Conservation (phyloP, 1,284 basidiomycete genomes). For the Leucoagaricus sp. region DNA sequence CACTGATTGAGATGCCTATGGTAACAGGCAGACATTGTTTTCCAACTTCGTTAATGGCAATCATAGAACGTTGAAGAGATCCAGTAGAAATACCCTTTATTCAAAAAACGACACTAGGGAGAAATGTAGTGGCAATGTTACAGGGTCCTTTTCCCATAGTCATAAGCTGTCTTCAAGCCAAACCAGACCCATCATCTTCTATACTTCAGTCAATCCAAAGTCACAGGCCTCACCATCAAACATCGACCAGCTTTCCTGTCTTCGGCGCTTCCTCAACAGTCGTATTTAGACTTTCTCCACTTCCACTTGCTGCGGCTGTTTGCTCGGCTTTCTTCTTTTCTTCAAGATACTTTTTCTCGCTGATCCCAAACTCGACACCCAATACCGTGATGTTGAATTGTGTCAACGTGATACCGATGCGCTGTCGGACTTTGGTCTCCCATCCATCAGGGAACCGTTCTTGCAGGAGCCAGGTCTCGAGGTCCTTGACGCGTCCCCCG, state of each 20-base stretch:
- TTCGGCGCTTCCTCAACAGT: background rate
- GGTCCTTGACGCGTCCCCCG: constrained; percentile 59
- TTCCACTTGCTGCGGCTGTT: background rate
- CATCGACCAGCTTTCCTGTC: background rate
- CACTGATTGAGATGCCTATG: too few species aligned
- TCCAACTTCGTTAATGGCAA: too few species aligned
- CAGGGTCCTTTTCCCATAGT: too few species aligned
- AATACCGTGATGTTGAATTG: constrained; percentile 58
- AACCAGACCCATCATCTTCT: too few species aligned
- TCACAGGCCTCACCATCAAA: background rate
- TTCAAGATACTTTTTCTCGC: constrained; percentile 32
- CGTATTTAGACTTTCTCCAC: background rate
- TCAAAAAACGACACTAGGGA: too few species aligned
- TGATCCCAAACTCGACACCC: constrained; percentile 45
- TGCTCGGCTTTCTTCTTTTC: constrained; percentile 16
- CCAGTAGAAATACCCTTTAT: too few species aligned
- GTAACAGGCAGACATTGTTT: too few species aligned
- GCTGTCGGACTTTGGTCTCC: constrained; percentile 59
- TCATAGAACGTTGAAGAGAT: too few species aligned
- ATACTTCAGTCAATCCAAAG: too few species aligned
- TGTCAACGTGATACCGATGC: constrained; percentile 58
- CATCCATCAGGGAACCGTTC: constrained; percentile 70
- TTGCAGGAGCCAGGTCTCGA: constrained; percentile 57
- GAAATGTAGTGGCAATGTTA: too few species aligned
- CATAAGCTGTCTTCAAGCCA: too few species aligned